Base-by-base conservation (phyloP, 2,329 filamentous ascomycete species). In the Pseudohalonectria lignicola region DNA sequence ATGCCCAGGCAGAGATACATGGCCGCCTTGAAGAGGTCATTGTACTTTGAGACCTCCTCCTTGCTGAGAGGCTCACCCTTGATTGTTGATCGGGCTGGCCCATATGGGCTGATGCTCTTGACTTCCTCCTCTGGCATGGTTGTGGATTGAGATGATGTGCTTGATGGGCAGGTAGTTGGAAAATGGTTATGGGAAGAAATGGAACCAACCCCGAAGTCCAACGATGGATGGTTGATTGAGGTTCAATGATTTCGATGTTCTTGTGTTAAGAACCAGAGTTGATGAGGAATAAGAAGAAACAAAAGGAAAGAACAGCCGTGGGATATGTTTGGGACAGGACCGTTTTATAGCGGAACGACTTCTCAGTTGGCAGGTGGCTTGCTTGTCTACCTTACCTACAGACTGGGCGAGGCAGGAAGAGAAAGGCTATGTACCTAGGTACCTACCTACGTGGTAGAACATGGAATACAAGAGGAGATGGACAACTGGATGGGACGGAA, bases 1-100 rank as follows among this genome's bases (percentile, higher is more conserved):
- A 88, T 87, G 43, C 82, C 83, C 36, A 87, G 61, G 47, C 79
- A 80, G 36, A 87, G 71, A 53, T 87, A 87, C 53, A 86, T 62
- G 46, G 77, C 82, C 39, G 82, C 82, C 45, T 77, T 73, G 65
- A 86, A 86, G 58, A 79, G 86, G 49, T 79, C 76, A 52, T 79
- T 77, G 57, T 77, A 79, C 55, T 80, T 75, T 45, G 71, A 66
- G 41, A 86, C 56, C 45, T 87, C 80, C 32, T 84, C 76, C 15
- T 70, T 53, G 42, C 67, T 74, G 39, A 87, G 69, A 10, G 80
- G 79, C 43, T 66, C 59, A 49, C 68, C 71, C 55, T 71, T 63
- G 47, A 83, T 52, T 1, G 79, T 83, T 19, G 79, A 77, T 38
- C 79, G 72, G 50, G 80, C 79, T 37, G 62, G 56, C 48, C 80